phyloP scores from a whole-genome alignment of 1,139 yeast species.

The Geotrichum candidum region DNA sequence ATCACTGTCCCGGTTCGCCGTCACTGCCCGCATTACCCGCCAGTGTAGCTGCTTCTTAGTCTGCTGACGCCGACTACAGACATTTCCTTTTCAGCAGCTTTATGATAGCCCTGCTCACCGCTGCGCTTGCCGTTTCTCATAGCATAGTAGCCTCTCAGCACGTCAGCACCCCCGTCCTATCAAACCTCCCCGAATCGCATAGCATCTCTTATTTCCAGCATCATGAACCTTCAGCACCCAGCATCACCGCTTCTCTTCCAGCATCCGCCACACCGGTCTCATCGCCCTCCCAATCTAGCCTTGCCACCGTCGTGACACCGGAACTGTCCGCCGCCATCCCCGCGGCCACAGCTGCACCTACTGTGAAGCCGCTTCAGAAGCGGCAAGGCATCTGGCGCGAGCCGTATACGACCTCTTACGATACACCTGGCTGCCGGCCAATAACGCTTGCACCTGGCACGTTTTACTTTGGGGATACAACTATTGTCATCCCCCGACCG shows the following conservation, averaged over 20 bases:
- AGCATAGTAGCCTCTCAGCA: neutral
- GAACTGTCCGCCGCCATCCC: neutral
- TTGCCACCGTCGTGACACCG: neutral
- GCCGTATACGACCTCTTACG: neutral
- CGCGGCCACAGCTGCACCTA: neutral
- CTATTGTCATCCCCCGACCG: conserved; percentile 3
- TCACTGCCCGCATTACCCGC: too few species aligned
- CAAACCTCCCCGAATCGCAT: neutral
- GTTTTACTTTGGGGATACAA: conserved; percentile 7
- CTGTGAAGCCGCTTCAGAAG: neutral
- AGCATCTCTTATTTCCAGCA: neutral
- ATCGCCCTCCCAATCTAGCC: neutral
- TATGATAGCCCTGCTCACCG: neutral
- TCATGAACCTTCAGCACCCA: neutral
- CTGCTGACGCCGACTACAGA: neutral
- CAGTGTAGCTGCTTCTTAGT: neutral
- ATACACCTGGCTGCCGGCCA: conserved; percentile 21
- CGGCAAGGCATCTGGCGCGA: conserved; percentile 15
- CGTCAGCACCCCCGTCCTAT: neutral
- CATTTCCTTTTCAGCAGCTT: neutral
- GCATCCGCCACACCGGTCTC: neutral
- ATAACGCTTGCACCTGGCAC: conserved; percentile 19
- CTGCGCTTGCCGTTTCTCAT: neutral
- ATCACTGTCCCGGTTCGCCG: neutral
- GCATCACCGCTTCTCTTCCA: neutral